Base-by-base conservation (phyloP, 805 yeast species). In the Limtongozyma cylindracea region DNA sequence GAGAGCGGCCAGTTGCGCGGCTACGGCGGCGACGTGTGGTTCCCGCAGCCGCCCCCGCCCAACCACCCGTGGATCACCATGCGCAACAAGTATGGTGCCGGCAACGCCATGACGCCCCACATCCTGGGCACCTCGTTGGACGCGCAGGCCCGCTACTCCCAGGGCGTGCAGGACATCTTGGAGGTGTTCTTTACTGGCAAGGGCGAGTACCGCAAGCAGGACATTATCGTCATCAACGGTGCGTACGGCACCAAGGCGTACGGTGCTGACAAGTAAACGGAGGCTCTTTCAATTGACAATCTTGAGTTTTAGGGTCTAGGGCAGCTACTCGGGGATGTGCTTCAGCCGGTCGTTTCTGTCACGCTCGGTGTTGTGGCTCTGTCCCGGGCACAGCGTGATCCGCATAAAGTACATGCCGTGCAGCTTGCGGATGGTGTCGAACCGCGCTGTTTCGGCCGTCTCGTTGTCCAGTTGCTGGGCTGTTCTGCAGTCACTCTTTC, bases 11-110 rank as follows among this genome's bases (percentile, higher is more conserved):
- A 67, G 33, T 40, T 73, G 22, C 53, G 69, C 34, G 84, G 82
- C 23, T 73, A 72, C 39, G 88, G 82, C 35, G 88, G 84, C 33
- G 88, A 73, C 43, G 88, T 73, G 23, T 72, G 84, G 78, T 58
- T 37, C 50, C 70, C 69, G n/a, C 91, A 73, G 45, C 91, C 91
- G 19, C 74, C 84, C 13, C 78, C 80, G 30, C 47, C 50, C 24
- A 56, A 56, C 41, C 80, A 71, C 38, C 80, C 80, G 31, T 73
- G 88, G 88, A 56, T 78, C 53, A 24, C 51, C 8, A 59, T 71
- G 65, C 38, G 48, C 21, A 69, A 70, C 58, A 49, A 58, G 35
- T 59, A 53, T 31, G 71, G 70, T 27, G 73, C 62, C 17, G 84
- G 84, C 31, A 73, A 74, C 34, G 84, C 82, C 24, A 71, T 73